Evolutionary conservation across 2,329 filamentous ascomycete species (phyloP).

Genomic region (Cladosporium phlei): DNA sequence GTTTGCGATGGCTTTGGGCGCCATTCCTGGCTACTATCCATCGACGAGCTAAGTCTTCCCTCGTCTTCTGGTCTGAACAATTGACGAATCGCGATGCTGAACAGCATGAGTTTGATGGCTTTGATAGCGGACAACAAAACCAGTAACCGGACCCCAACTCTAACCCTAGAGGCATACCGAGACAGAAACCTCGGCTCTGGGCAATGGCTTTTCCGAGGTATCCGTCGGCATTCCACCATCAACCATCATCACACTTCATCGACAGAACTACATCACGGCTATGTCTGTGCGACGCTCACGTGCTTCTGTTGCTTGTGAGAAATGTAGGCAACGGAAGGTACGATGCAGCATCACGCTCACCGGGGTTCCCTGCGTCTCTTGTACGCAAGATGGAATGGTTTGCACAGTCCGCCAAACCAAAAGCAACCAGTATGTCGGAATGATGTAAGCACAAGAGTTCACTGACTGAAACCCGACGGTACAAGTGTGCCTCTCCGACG

Average conservation of each 20-base stretch:
- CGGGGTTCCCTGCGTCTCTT: slow-evolving; percentile 3
- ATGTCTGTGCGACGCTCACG: slow-evolving; percentile 7
- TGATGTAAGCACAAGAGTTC: neutral
- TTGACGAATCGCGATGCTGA: too few relatives aligned
- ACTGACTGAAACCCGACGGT: neutral
- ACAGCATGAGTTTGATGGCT: too few relatives aligned
- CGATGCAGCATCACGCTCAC: slow-evolving; percentile 6
- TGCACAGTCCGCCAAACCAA: neutral
- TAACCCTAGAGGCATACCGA: too few relatives aligned
- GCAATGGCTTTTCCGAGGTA: too few relatives aligned
- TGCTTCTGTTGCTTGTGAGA: slow-evolving; percentile 1
- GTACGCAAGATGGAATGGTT: slow-evolving; percentile 2
- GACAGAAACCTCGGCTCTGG: too few relatives aligned
- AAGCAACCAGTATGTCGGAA: neutral
- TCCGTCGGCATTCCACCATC: neutral
- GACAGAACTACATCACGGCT: neutral
- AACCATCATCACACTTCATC: too few relatives aligned
- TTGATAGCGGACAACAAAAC: too few relatives aligned
- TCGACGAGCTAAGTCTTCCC: neutral
- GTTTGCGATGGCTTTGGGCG: slow-evolving; percentile 16
- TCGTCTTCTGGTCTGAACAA: too few relatives aligned
- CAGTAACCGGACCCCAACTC: too few relatives aligned
- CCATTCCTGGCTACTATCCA: neutral
- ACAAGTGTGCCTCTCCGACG: neutral
- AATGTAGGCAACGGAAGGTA: slow-evolving; percentile 4